Evolutionary conservation across 768 basidiomycete genomes (phyloP).

Genomic region (Trametes villosa): DNA sequence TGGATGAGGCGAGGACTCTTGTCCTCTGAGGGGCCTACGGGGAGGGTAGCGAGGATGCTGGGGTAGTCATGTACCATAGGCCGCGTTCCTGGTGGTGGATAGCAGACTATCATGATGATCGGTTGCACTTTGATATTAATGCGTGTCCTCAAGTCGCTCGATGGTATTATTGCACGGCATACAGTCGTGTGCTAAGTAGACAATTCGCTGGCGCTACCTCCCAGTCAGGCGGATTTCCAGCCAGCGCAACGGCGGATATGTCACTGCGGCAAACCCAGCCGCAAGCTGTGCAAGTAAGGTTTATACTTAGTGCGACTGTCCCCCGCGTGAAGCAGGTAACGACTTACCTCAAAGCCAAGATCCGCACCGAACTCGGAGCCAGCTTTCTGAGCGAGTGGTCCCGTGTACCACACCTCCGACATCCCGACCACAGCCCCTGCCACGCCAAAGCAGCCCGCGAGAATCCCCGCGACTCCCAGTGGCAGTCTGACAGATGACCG

Average conservation of each 20-base stretch:
- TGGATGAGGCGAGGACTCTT: constrained; percentile 15
- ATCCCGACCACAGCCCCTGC: constrained; percentile 56
- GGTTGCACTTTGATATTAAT: too few species aligned
- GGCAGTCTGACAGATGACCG: constrained; percentile 44
- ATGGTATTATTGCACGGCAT: neutral
- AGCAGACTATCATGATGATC: too few species aligned
- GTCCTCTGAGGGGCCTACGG: neutral
- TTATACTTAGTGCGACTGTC: neutral
- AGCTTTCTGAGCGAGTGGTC: constrained; percentile 49
- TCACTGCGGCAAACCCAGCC: constrained; percentile 49
- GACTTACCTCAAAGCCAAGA: constrained; percentile 55
- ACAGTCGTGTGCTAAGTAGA: neutral
- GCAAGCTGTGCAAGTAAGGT: constrained; percentile 40
- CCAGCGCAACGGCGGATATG: constrained; percentile 52
- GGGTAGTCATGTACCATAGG: too few species aligned
- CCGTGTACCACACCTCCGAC: constrained; percentile 57
- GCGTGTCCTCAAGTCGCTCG: too few species aligned
- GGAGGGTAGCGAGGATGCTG: neutral
- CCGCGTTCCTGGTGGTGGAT: too few species aligned
- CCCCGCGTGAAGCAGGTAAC: neutral
- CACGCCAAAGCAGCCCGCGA: constrained; percentile 51
- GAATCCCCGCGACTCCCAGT: constrained; percentile 50
- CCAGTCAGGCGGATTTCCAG: constrained; percentile 51
- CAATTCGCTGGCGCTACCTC: constrained; percentile 27
- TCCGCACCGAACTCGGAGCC: constrained; percentile 52